phyloP scores from a whole-genome alignment of 352 stramenopile genomes.

The Pythium brachiatum region DNA sequence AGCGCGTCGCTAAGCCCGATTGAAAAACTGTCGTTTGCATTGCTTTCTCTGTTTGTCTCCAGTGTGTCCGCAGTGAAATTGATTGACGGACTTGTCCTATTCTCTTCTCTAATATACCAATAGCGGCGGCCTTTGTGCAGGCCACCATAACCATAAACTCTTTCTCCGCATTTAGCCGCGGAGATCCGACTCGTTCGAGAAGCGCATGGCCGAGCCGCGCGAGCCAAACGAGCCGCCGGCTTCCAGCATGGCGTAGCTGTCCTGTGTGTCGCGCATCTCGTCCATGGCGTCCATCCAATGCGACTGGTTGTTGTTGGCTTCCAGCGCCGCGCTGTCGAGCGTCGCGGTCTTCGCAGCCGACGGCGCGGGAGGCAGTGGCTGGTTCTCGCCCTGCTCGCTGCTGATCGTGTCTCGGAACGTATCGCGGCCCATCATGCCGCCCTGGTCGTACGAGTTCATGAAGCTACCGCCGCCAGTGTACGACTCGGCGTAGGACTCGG shows the following conservation, averaged over 20 bases:
- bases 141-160: constrained; percentile 15
- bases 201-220: constrained; percentile 66
- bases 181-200: constrained; percentile 73
- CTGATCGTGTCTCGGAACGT: constrained; percentile 19
- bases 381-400: constrained; percentile 19
- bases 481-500: constrained; percentile 51
- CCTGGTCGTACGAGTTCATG: constrained; percentile 54
- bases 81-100: too few relatives aligned
- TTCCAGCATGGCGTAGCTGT: constrained; percentile 84
- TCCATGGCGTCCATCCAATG: constrained; percentile 73
- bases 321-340: constrained; percentile 19
- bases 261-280: constrained; percentile 76
- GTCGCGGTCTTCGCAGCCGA: background rate
- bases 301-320: constrained; percentile 31
- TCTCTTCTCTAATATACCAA: constrained; percentile 52
- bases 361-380: background rate
- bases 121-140: constrained; percentile 22
- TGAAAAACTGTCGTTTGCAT: background rate
- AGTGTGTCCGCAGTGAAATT: too few relatives aligned
- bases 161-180: constrained; percentile 5
- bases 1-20: constrained; percentile 33
- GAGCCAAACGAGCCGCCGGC: constrained; percentile 57
- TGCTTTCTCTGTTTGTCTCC: background rate
- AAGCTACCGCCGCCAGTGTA: constrained; percentile 33
- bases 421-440: constrained; percentile 28